A percentile compares a stretch with the other conserved stretches of the same genome.
Evolutionary conservation across 2,329 filamentous ascomycete genomes (phyloP).

Genomic region (Cordyceps fumosorosea): DNA sequence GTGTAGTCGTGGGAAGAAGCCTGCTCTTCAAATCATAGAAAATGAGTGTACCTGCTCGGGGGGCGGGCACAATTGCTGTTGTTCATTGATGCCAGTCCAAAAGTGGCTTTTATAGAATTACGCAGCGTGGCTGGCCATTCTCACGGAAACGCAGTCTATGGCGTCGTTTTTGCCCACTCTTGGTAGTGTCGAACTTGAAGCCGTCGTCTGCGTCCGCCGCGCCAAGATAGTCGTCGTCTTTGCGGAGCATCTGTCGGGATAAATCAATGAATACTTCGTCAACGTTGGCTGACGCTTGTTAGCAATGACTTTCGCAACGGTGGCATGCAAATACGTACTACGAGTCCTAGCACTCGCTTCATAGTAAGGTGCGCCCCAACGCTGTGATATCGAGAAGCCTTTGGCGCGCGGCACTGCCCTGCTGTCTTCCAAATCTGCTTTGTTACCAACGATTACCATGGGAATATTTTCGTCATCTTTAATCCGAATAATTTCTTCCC

Average conservation of each 20-base stretch:
- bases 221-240: constrained; percentile 49
- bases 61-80: neutral
- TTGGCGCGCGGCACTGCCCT: constrained; percentile 69
- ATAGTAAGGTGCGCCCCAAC: constrained; percentile 86
- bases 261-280: constrained; percentile 85
- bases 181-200: constrained; percentile 34
- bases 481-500: constrained; percentile 85
- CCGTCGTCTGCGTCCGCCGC: constrained; percentile 31
- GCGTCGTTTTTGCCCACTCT: constrained; percentile 22
- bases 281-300: constrained; percentile 58
- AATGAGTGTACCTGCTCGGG: neutral
- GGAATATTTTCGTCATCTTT: constrained; percentile 81
- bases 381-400: constrained; percentile 78
- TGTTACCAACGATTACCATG: constrained; percentile 89
- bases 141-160: constrained; percentile 26
- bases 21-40: neutral
- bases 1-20: neutral
- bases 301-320: constrained; percentile 14
- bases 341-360: constrained; percentile 78
- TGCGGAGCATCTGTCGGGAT: constrained; percentile 74
- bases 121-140: constrained; percentile 32
- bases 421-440: constrained; percentile 83
- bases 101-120: constrained; percentile 32
- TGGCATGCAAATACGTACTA: constrained; percentile 37
- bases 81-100: neutral